Evolutionary conservation across 2,329 filamentous ascomycete species (phyloP), one percentile per base, ranked within the genome.

Genomic region (Cladosporium velox): DNA sequence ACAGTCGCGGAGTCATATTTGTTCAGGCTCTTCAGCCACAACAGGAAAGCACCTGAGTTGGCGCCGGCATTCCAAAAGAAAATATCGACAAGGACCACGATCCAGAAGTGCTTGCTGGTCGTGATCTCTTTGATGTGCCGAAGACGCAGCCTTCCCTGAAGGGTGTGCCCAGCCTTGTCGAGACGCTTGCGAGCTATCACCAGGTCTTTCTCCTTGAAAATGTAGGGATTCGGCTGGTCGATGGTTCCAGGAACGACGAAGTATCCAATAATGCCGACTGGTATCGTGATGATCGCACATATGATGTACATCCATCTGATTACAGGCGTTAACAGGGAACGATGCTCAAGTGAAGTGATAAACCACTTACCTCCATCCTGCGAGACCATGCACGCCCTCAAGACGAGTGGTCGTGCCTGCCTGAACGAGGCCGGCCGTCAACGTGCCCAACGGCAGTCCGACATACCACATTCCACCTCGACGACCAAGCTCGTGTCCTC

Each of bases 1-100:
- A 87, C 73, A 14, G 77, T 77, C 1, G 81, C 75, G 0, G 77
- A 77, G 0, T 79, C 78, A 71, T 81, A 87, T 1, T 83, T 77
- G 1, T 80, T 73, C 15, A 87, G 70, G 65, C 82, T 85, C 74
- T 87, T 87, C 57, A 88, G 76, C 86, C 86, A 88, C 0, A 88
- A 78, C 2, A 87, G 72, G 66, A 84, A 88, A 0, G 80, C 82
- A 2, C 84, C 85, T 1, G 80, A 81, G 57, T 84, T 82, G 68
- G 73, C 67, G n/a, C 80, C 74, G 5, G 80, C 79, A 66, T 87
- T 87, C 83, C 84, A 88, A 75, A 88, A 88, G 28, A 88, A 77
- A 5, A 85, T 78, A 57, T 86, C 82, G 34, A 85, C 77, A 1
- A 83, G 67, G 0, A 86, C 74, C 11, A 88, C 74, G 0, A 80